A percentile compares a stretch with the other conserved stretches of the same genome.
Evolutionary conservation across 148 eudicot species (phyloP).

Genomic region (Fagopyrum tataricum): DNA sequence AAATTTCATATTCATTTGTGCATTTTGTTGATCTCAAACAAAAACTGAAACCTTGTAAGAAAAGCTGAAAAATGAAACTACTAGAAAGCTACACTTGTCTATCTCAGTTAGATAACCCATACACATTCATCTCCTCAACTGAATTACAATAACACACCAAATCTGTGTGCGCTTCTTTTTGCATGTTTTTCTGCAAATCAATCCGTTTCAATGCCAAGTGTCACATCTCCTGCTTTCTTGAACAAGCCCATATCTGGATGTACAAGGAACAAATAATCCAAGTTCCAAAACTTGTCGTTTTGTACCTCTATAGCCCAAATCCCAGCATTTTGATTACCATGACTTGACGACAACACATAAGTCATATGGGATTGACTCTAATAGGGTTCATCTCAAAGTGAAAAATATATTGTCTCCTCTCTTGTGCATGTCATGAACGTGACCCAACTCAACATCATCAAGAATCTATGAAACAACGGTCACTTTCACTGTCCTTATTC

Average conservation of each 20-base stretch:
- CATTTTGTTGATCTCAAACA: background rate
- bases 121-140: background rate
- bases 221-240: background rate
- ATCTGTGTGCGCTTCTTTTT: background rate
- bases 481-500: background rate
- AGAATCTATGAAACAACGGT: conserved; percentile 4
- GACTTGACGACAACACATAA: no score
- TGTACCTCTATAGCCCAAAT: background rate
- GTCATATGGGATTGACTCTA: no score
- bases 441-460: background rate
- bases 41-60: background rate
- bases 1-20: no score
- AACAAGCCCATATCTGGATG: background rate
- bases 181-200: conserved; percentile 3
- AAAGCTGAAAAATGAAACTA: background rate
- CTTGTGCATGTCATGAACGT: background rate
- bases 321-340: background rate
- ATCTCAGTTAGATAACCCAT: background rate
- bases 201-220: conserved; percentile 2
- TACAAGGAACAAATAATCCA: background rate
- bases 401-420: no score
- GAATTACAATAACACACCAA: background rate
- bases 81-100: background rate
- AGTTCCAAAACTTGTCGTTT: conserved; percentile 3
- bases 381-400: background rate